Percentiles rank a stretch among this genome's conserved stretches.
Conservation (phyloP, 2,329 filamentous ascomycete genomes). For the Macrophomina pseudophaseolina region DNA sequence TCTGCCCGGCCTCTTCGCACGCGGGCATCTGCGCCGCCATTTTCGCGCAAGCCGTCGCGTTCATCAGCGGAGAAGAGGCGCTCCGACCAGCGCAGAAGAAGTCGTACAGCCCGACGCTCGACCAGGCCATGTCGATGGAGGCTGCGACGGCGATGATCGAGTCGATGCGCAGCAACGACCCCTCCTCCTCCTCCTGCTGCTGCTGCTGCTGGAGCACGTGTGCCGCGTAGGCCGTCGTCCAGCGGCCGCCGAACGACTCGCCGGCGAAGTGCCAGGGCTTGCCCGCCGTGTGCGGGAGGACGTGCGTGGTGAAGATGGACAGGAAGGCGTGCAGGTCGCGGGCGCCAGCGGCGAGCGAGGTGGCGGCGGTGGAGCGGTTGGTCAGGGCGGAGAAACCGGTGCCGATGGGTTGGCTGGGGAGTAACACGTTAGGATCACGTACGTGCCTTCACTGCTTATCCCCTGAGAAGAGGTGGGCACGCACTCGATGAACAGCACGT, state of each 20-base stretch:
- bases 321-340: not conserved
- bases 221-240: not conserved
- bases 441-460: not conserved
- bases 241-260: not conserved
- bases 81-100: not conserved
- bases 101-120: not conserved
- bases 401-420: conserved; percentile 1
- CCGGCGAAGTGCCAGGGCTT: not conserved
- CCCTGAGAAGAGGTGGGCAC: too few relatives aligned
- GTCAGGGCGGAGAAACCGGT: not conserved
- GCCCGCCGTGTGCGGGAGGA: not conserved
- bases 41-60: not conserved
- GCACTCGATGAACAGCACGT: not conserved
- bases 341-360: not conserved
- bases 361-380: not conserved
- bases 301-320: not conserved
- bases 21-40: not conserved
- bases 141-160: not conserved
- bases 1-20: not conserved
- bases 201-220: too few relatives aligned
- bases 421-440: too few relatives aligned
- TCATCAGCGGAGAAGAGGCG: not conserved
- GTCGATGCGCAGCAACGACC: not conserved
- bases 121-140: not conserved
- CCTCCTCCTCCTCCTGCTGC: not conserved